Conservation (phyloP, 2,329 filamentous ascomycete species). For the Huntiella abstrusa region DNA sequence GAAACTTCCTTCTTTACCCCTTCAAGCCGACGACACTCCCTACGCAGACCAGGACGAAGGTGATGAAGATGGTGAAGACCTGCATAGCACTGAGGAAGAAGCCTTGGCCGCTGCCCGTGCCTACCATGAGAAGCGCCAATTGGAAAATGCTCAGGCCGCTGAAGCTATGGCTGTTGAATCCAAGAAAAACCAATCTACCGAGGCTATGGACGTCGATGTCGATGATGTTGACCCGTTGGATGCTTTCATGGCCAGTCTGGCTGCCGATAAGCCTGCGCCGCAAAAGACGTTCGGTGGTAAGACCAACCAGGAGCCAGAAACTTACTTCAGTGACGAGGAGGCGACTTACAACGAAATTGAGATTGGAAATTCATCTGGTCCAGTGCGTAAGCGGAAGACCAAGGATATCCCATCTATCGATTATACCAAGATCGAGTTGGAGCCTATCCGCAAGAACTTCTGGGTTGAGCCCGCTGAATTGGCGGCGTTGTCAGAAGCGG, state of each 20-base stretch:
- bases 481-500: constrained; percentile 63
- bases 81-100: constrained; percentile 72
- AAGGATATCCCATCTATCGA: constrained; percentile 83
- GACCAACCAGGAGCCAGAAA: constrained; percentile 51
- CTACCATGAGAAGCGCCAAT: constrained; percentile 60
- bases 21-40: constrained; percentile 42
- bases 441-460: constrained; percentile 81
- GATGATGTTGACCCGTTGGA: constrained; percentile 67
- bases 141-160: constrained; percentile 21
- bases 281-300: constrained; percentile 17
- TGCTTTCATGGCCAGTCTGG: constrained; percentile 76
- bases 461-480: constrained; percentile 82
- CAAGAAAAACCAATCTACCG: constrained; percentile 15
- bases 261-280: constrained; percentile 23
- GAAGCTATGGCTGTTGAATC: constrained; percentile 13
- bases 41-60: constrained; percentile 47
- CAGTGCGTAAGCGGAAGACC: constrained; percentile 56
- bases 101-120: constrained; percentile 68
- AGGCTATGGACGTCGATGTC: constrained; percentile 38
- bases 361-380: constrained; percentile 28
- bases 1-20: constrained; percentile 62
- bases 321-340: constrained; percentile 80
- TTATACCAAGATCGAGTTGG: constrained; percentile 70
- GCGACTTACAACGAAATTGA: constrained; percentile 33
- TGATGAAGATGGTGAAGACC: constrained; percentile 55